Evolutionary conservation across 805 yeast species (phyloP).

Genomic region (Candida awuae): DNA sequence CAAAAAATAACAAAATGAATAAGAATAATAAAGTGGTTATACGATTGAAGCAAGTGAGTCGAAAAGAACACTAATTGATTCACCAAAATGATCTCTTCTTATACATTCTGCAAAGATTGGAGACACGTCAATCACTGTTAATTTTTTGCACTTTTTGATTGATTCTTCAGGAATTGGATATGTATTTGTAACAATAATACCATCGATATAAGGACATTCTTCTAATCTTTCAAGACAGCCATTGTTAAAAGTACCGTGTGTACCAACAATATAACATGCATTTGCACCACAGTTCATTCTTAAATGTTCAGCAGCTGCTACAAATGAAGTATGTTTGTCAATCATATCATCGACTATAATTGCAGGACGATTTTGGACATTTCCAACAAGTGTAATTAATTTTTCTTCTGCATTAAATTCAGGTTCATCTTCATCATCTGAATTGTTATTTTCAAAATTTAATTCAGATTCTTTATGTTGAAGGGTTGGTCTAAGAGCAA

Average conservation of each 20-base stretch:
- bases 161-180: conserved; percentile 74
- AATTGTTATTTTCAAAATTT: conserved; percentile 63
- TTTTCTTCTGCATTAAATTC: conserved; percentile 59
- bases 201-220: conserved; percentile 75
- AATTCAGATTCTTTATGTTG: conserved; percentile 22
- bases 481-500: conserved; percentile 13
- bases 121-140: conserved; percentile 85
- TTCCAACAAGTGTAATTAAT: conserved; percentile 92
- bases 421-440: conserved; percentile 85
- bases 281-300: conserved; percentile 94
- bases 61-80: conserved; percentile 85
- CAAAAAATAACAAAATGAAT: conserved; percentile 4
- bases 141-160: conserved; percentile 51
- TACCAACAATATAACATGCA: conserved; percentile 81
- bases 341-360: conserved; percentile 95
- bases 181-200: conserved; percentile 91
- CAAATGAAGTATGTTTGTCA: conserved; percentile 87
- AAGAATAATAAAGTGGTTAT: conserved; percentile 7
- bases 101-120: conserved; percentile 97
- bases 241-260: conserved; percentile 91
- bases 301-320: conserved; percentile 97
- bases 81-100: conserved; percentile 98
- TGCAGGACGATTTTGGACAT: conserved; percentile 86
- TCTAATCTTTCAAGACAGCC: conserved; percentile 75
- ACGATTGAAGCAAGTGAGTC: conserved; percentile 65